phyloP scores from a whole-genome alignment of 192 early-diverging fungal genomes.

The Helicostylum pulchrum region DNA sequence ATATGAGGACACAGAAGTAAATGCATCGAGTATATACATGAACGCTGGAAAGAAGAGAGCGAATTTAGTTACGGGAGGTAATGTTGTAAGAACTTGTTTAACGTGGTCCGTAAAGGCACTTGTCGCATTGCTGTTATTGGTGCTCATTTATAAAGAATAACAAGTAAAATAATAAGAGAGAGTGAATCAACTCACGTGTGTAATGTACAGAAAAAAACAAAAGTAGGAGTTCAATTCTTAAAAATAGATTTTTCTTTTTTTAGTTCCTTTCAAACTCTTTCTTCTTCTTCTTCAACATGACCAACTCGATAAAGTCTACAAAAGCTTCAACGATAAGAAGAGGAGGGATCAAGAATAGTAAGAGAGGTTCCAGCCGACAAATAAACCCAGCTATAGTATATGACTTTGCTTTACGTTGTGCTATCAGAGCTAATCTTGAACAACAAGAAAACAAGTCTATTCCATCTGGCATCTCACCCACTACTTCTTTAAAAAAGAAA shows the following conservation, averaged over 20 bases:
- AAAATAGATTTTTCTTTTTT: background rate
- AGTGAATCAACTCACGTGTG: no score
- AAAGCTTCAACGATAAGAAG: constrained; percentile 10
- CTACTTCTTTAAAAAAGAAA: background rate
- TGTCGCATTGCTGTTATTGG: background rate
- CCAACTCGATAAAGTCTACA: constrained; percentile 8
- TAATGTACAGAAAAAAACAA: no score
- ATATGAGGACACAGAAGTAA: background rate
- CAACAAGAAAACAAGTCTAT: background rate
- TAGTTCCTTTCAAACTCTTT: background rate
- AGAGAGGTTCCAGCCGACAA: constrained; percentile 2
- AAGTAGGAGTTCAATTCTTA: background rate
- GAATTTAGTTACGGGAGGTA: constrained; percentile 4
- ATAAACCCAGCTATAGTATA: constrained; percentile 31
- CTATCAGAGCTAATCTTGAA: constrained; percentile 32
- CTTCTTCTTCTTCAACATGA: no score
- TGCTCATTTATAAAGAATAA: no score
- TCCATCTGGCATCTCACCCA: background rate
- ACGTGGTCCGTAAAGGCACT: constrained; percentile 15
- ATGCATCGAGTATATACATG: constrained; percentile 5
- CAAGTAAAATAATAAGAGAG: no score
- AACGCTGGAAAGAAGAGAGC: background rate
- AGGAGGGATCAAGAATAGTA: constrained; percentile 12
- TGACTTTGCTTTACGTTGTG: constrained; percentile 39
- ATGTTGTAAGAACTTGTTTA: constrained; percentile 1